Evolutionary conservation across 1,284 basidiomycete species (phyloP).

Genomic region (Xerocomus nothofagi): DNA sequence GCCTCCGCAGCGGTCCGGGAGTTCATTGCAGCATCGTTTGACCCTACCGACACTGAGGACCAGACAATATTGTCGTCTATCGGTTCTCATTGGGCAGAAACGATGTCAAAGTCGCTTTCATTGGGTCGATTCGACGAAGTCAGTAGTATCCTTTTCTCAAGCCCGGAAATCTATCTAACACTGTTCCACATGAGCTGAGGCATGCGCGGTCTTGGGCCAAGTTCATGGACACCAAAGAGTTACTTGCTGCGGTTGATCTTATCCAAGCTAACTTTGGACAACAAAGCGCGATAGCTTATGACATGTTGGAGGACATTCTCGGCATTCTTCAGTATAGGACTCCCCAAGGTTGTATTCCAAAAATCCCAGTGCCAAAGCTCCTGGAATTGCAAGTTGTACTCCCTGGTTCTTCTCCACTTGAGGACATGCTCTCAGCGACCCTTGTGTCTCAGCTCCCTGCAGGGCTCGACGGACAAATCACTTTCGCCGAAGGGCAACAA

Average conservation of each 20-base stretch:
- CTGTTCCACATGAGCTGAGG: slow-evolving; percentile 30
- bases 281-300: slow-evolving; percentile 27
- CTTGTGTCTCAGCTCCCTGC: slow-evolving; percentile 44
- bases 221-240: slow-evolving; percentile 41
- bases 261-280: slow-evolving; percentile 14
- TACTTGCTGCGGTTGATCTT: slow-evolving; percentile 41
- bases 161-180: background rate
- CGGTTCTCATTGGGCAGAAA: slow-evolving; percentile 36
- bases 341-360: slow-evolving; percentile 19
- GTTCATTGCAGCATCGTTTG: slow-evolving; percentile 30
- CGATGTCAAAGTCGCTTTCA: slow-evolving; percentile 11
- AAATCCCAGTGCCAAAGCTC: slow-evolving; percentile 35
- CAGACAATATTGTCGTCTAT: slow-evolving; percentile 29
- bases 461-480: slow-evolving; percentile 40
- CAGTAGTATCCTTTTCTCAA: background rate
- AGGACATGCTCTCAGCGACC: slow-evolving; percentile 47
- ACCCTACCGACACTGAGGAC: slow-evolving; percentile 28
- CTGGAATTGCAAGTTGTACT: slow-evolving; percentile 38
- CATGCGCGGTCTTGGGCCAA: slow-evolving; percentile 47
- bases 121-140: slow-evolving; percentile 18
- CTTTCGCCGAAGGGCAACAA: slow-evolving; percentile 12
- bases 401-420: slow-evolving; percentile 39
- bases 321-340: slow-evolving; percentile 12
- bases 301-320: slow-evolving; percentile 37
- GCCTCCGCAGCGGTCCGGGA: slow-evolving; percentile 30